phyloP scores from a whole-genome alignment of 148 eudicot genomes.

The Dianthus caryophyllus region DNA sequence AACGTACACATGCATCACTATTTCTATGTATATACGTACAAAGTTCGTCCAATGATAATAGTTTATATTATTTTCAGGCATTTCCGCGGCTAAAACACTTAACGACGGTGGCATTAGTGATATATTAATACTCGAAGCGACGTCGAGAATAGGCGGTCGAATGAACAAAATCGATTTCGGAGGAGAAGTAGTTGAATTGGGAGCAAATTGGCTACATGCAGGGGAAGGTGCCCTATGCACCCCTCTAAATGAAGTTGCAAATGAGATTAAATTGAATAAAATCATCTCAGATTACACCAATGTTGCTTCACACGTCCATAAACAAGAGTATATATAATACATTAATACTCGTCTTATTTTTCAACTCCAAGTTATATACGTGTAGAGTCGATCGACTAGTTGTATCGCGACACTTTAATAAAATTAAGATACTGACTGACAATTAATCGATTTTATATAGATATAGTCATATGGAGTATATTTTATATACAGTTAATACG shows the following conservation, averaged over 20 bases:
- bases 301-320: conserved; percentile 9
- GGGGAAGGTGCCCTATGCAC: conserved; percentile 8
- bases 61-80: not conserved
- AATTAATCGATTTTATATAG: no score
- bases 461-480: no score
- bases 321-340: not conserved
- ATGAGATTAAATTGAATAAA: not conserved
- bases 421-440: no score
- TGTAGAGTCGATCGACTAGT: no score
- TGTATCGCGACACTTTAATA: no score
- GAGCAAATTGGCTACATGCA: conserved; percentile 20
- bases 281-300: not conserved
- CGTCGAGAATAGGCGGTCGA: conserved; percentile 19
- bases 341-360: no score
- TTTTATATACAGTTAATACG: no score
- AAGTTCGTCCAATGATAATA: no score
- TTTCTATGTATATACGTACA: no score
- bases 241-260: not conserved
- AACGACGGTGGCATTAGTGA: not conserved
- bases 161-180: conserved; percentile 13
- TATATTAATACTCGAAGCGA: conserved; percentile 9
- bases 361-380: no score
- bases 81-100: conserved; percentile 6
- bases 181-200: conserved; percentile 15
- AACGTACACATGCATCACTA: no score